Evolutionary conservation across 1,284 basidiomycete genomes (phyloP), one percentile per base, ranked within the genome.

Genomic region (Malassezia furfur): DNA sequence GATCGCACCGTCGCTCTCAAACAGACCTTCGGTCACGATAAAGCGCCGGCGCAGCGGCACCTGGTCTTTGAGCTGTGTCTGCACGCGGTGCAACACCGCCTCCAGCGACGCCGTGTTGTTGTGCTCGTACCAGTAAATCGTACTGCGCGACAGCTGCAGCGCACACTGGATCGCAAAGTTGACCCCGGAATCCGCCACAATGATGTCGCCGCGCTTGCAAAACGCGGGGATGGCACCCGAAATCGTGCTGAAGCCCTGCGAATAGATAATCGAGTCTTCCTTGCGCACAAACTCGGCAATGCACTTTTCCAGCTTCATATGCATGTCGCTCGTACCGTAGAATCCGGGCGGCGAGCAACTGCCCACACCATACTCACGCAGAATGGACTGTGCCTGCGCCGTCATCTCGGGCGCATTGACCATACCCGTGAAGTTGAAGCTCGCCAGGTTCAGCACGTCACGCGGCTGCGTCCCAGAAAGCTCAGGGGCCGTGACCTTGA

Each of bases 101-200:
- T 94, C 90, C 25, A 99, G 81, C 65, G 87, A 90, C 65, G 85
- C 83, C 74, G 91, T 81, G 75, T 96, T 88, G 70, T 94, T 93
- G 76, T 98, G 93, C 64, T 96, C 90, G 75, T 85, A 98, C 90
- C 90, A 98, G 54, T 66, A 83, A 46, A 96, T 83, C 1, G 86
- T 91, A 19, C 86, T 90, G 48, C 94, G 86, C 32, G 87, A 90
- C 61, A 96, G 89, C 76, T 96, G 87, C 31, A 98, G 84, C n/a
- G 91, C 94, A 76, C 93, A 94, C 76, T 96, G 91, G 60, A 96
- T 89, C 21, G 89, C 84, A 77, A 96, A 91, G 77, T 88, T 94
- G 67, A 93, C 85, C 38, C 85, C 84, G 30, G 89, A 84, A 76
- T 99, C 94, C 3, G 90, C 91, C n/a, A 99, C 87, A 70, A 99